These are phyloP conservation scores for Rhododendron mucronatum DNA, from an alignment of 148 eudicot species.

Conservation along the genomic window DNA sequence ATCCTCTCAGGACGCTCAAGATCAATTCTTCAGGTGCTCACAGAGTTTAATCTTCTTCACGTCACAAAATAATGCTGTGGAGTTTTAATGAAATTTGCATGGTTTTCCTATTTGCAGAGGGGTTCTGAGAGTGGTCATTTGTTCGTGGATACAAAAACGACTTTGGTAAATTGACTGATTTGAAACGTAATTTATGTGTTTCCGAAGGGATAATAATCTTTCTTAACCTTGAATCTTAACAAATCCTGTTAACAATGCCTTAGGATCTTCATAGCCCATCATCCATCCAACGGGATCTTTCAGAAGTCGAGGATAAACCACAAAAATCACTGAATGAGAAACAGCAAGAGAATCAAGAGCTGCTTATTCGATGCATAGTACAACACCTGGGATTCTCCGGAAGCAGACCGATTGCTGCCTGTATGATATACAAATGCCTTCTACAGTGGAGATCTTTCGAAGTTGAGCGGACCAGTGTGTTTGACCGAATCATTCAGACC, in stretches of 20 bases:
- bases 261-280: conserved; percentile 89
- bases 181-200: not conserved
- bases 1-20: conserved; percentile 75
- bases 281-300: conserved; percentile 55
- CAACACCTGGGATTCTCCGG: conserved; percentile 82
- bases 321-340: conserved; percentile 96
- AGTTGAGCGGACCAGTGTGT: conserved; percentile 89
- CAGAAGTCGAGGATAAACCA: conserved; percentile 83
- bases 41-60: not conserved
- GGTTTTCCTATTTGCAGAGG: conserved; percentile 49
- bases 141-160: conserved; percentile 42
- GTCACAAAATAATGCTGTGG: not conserved
- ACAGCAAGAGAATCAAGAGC: conserved; percentile 89
- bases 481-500: conserved; percentile 88
- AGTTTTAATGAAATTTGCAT: conserved; percentile 6
- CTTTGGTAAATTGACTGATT: conserved; percentile 35
- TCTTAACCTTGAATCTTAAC: conserved; percentile 2
- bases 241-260: not conserved
- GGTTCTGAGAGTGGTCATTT: conserved; percentile 68
- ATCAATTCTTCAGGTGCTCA: conserved; percentile 81
- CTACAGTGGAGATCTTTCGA: conserved; percentile 99
- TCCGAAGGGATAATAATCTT: not conserved
- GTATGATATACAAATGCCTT: conserved; percentile 89
- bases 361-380: conserved; percentile 68
- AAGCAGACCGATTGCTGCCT: conserved; percentile 85